A percentile compares a stretch with the other conserved stretches of the same genome.
Evolutionary conservation across 768 basidiomycete species (phyloP).

Genomic region (Mrakia hoshinonis): DNA sequence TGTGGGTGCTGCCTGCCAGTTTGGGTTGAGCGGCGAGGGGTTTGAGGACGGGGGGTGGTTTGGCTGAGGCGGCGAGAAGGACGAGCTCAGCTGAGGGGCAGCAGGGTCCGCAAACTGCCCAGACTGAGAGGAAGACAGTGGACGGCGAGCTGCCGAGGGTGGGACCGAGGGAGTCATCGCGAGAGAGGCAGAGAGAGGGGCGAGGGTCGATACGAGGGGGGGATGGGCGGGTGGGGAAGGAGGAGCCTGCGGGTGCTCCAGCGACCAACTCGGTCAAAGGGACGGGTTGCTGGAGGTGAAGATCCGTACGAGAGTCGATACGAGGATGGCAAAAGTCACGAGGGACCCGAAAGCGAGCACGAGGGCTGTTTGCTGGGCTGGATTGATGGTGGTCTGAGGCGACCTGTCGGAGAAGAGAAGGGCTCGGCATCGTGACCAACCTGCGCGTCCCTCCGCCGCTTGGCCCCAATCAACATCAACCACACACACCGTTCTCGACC

Average conservation of each 20-base stretch:
- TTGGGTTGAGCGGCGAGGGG: slow-evolving; percentile 16
- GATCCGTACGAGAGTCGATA: too few species aligned
- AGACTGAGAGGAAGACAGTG: not conserved
- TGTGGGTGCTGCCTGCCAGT: slow-evolving; percentile 9
- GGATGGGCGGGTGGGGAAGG: not conserved
- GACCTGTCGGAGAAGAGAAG: too few species aligned
- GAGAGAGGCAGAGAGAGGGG: not conserved
- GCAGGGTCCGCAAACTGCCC: not conserved
- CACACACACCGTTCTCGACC: too few species aligned
- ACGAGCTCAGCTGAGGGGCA: not conserved
- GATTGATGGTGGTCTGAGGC: too few species aligned
- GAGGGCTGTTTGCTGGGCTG: too few species aligned
- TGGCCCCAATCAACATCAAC: not conserved
- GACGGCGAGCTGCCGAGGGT: not conserved
- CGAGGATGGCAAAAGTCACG: too few species aligned
- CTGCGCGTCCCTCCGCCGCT: too few species aligned
- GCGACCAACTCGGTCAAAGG: too few species aligned
- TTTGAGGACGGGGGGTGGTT: not conserved
- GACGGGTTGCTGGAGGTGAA: too few species aligned
- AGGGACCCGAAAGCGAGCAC: too few species aligned
- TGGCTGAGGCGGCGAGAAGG: not conserved
- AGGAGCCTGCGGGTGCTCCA: not conserved
- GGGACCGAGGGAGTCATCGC: not conserved
- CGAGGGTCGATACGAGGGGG: not conserved
- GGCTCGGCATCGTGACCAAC: too few species aligned